Conservation (phyloP, 139 green algal species). For the Micractinium conductrix region DNA sequence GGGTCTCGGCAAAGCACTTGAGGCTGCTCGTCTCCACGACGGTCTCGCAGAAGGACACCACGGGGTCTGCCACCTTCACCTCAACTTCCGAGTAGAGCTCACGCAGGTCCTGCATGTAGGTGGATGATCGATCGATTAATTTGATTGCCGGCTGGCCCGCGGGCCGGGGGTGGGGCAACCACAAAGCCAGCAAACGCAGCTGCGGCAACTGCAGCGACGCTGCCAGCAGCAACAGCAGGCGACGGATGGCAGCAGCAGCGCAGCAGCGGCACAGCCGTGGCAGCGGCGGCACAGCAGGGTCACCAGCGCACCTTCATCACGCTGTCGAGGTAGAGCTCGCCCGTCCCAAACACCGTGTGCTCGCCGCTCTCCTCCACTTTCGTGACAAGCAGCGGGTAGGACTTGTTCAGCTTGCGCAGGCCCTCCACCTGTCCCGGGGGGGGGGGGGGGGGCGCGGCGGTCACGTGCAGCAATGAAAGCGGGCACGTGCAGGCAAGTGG, state of each 20-base stretch:
- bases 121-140: too few relatives aligned
- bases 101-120: constrained; percentile 75
- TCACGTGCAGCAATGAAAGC: too few relatives aligned
- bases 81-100: constrained; percentile 93
- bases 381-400: constrained; percentile 89
- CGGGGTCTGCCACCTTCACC: constrained; percentile 94
- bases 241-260: too few relatives aligned
- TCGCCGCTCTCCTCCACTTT: constrained; percentile 97
- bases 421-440: constrained; percentile 33
- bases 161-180: too few relatives aligned
- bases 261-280: too few relatives aligned
- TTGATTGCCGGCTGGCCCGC: too few relatives aligned
- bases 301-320: constrained; percentile 85
- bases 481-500: too few relatives aligned
- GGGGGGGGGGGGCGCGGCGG: neutral
- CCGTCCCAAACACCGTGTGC: constrained; percentile 97
- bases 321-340: constrained; percentile 96
- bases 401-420: constrained; percentile 92
- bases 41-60: constrained; percentile 96
- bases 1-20: constrained; percentile 98
- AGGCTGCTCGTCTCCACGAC: constrained; percentile 95
- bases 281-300: neutral
- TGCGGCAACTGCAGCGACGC: too few relatives aligned
- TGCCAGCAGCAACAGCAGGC: too few relatives aligned
- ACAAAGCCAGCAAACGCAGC: too few relatives aligned